phyloP scores from a whole-genome alignment of 1,284 basidiomycete species.

The Sparassis latifolia region DNA sequence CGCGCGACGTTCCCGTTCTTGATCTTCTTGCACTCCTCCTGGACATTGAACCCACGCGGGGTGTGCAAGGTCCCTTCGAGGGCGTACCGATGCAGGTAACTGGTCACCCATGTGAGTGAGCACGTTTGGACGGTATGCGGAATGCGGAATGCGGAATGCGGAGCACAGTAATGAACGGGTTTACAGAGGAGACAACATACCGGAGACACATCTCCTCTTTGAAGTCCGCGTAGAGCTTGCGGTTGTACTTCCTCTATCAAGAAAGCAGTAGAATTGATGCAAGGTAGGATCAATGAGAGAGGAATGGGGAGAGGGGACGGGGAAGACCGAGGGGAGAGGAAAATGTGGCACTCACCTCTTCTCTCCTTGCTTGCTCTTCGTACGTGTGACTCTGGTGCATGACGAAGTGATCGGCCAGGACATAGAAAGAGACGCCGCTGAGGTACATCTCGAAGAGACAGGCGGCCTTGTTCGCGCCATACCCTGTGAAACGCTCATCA shows the following conservation, averaged over 20 bases:
- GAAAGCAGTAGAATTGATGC: neutral
- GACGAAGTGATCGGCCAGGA: slow-evolving; percentile 79
- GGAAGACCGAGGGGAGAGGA: neutral
- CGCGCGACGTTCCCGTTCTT: slow-evolving; percentile 28
- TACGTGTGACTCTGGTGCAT: slow-evolving; percentile 81
- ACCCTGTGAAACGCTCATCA: slow-evolving; percentile 85
- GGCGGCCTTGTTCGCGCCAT: slow-evolving; percentile 69
- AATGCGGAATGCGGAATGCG: too few species aligned
- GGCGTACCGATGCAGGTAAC: slow-evolving; percentile 41
- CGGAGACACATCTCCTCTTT: slow-evolving; percentile 67
- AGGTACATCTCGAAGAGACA: slow-evolving; percentile 63
- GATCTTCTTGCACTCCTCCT: slow-evolving; percentile 59
- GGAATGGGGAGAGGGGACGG: neutral
- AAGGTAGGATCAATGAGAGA: neutral
- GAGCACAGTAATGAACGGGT: too few species aligned
- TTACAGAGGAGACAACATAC: slow-evolving; percentile 26
- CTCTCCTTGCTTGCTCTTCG: slow-evolving; percentile 63
- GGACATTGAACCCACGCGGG: slow-evolving; percentile 44
- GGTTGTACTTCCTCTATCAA: slow-evolving; percentile 64
- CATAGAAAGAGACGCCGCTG: slow-evolving; percentile 68
- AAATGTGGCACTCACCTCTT: slow-evolving; percentile 41
- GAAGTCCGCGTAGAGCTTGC: slow-evolving; percentile 72
- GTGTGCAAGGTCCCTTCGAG: slow-evolving; percentile 42
- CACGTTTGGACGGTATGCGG: too few species aligned
- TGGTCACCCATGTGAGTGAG: slow-evolving; percentile 2